phyloP scores from a whole-genome alignment of 2,329 filamentous ascomycete genomes.

The Penicillium sp. region DNA sequence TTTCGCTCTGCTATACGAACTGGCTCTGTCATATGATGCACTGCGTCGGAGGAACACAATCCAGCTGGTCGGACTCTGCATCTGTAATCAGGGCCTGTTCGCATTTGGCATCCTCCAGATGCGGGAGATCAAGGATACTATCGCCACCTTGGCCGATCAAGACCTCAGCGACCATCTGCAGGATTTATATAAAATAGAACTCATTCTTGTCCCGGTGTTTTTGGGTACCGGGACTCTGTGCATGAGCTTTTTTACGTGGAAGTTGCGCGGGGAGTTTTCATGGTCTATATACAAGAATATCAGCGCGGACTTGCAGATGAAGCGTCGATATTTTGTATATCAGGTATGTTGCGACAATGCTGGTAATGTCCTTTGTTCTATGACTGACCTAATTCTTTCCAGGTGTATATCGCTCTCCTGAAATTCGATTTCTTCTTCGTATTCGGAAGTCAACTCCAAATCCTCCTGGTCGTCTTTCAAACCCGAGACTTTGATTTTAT shows the following conservation, averaged over 20 bases:
- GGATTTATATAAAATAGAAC: constrained; percentile 10
- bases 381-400: neutral
- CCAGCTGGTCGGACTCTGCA: constrained; percentile 20
- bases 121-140: constrained; percentile 15
- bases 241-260: constrained; percentile 23
- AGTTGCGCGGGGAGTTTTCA: constrained; percentile 20
- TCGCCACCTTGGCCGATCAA: neutral
- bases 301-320: constrained; percentile 24
- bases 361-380: too few relatives aligned
- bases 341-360: constrained; percentile 10
- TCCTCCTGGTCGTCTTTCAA: constrained; percentile 17
- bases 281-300: constrained; percentile 26
- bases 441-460: constrained; percentile 22
- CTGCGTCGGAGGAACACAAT: constrained; percentile 22
- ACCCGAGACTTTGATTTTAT: constrained; percentile 15
- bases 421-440: constrained; percentile 26
- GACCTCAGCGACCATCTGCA: constrained; percentile 3
- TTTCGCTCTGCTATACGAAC: constrained; percentile 22
- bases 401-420: constrained; percentile 23
- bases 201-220: constrained; percentile 22
- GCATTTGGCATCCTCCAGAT: constrained; percentile 20
- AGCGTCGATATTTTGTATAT: constrained; percentile 20
- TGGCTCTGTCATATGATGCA: constrained; percentile 22
- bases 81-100: constrained; percentile 23
- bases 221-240: constrained; percentile 12